Conservation (phyloP, 345 rosid species). For the Pugionium dolabratum region DNA sequence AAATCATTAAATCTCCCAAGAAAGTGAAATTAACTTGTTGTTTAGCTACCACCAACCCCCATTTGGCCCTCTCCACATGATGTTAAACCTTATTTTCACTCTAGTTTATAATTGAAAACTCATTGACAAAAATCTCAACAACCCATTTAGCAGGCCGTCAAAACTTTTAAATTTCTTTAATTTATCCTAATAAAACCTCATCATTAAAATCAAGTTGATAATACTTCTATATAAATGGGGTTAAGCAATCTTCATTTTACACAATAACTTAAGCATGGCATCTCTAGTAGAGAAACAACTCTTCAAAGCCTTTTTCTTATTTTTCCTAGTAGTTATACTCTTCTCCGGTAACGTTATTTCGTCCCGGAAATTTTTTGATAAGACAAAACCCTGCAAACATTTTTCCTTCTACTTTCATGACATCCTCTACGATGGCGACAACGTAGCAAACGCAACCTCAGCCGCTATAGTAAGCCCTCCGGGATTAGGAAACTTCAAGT, state of each 20-base stretch:
- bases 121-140: slow-evolving; percentile 8
- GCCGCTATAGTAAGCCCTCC: slow-evolving; percentile 41
- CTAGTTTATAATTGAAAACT: not conserved
- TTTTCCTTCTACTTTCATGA: slow-evolving; percentile 60
- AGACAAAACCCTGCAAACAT: slow-evolving; percentile 52
- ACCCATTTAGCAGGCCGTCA: slow-evolving; percentile 24
- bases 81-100: slow-evolving; percentile 11
- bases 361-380: slow-evolving; percentile 16
- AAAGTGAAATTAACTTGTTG: slow-evolving; percentile 24
- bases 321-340: slow-evolving; percentile 32
- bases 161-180: slow-evolving; percentile 11
- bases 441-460: slow-evolving; percentile 54
- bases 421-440: slow-evolving; percentile 50
- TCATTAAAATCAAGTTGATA: not conserved
- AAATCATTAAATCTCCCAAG: not conserved
- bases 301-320: slow-evolving; percentile 26
- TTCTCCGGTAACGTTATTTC: slow-evolving; percentile 39
- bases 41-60: slow-evolving; percentile 34
- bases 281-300: slow-evolving; percentile 28
- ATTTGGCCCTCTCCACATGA: not conserved
- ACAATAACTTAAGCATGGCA: slow-evolving; percentile 32
- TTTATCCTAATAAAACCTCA: not conserved
- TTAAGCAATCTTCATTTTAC: slow-evolving; percentile 9
- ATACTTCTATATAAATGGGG: slow-evolving; percentile 32
- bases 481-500: slow-evolving; percentile 44